Evolutionary conservation across 495 filamentous ascomycete genomes (phyloP), one percentile per base, ranked within the genome.

Genomic region (Tuber brumale): DNA sequence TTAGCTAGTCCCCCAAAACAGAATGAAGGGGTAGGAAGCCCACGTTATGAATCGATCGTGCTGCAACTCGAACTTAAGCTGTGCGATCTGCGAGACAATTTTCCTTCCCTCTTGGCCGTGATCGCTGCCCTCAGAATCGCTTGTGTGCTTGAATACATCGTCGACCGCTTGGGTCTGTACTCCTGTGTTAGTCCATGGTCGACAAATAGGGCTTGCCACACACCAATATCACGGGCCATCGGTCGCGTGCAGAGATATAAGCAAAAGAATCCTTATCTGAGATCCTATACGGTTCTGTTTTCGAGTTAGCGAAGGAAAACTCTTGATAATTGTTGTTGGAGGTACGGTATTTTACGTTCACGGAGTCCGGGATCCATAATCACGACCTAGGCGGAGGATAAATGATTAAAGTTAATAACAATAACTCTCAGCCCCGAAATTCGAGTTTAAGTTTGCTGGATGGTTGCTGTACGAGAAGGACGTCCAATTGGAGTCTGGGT

Each of bases 151-250:
- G 85, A 97, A 94, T 35, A 95, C 87, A 83, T 98, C 94, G 83
- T 98, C 95, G 83, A 99, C 97, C 42, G 92, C 94, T 84, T 93
- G 90, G 27, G 95, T 98, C 94, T 97, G 80, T 69, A 19, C 70
- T 46, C 46, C 7, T 45, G 31, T 66, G 42, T 37, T 61, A n/a
- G 10, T 70, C 69, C 70, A 48, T 45, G 21, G 23, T 16, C 12
- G 45, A 39, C 37, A 4, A 18, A 19, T 42, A 37, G 14, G 51
- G 39, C 35, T n/a, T 19, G 7, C 35, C 74, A 81, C 89, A 82
- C 78, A 97, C 94, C 71, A 99, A 84, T 82, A 99, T 98, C 66
- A 97, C 87, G 14, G 95, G 95, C 95, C 95, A 98, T 82, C 95
- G 88, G 66, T 94, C 91, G 77, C 90, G 87, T 37, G 91, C 94